phyloP scores from a whole-genome alignment of 1,284 basidiomycete species.

The Papiliotrema terrestris region DNA sequence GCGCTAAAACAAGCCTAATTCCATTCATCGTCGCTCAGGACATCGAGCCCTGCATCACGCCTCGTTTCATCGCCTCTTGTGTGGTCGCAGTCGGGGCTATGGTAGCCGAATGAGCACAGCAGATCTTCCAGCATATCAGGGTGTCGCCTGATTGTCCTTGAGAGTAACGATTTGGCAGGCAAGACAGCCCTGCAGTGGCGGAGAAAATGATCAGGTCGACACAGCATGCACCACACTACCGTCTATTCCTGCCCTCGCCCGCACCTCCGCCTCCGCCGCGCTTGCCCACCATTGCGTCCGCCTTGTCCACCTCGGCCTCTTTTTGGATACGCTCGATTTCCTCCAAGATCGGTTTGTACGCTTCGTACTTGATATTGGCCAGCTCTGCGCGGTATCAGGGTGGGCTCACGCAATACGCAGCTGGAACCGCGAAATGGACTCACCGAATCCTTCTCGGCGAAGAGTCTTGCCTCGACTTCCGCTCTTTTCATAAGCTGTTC shows the following conservation, averaged over 20 bases:
- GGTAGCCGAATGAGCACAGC: no score
- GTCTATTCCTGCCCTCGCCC: conserved; percentile 1
- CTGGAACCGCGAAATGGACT: conserved; percentile 50
- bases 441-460: conserved; percentile 70
- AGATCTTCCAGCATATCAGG: no score
- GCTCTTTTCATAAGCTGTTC: conserved; percentile 59
- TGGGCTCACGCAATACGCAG: not conserved
- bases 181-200: no score
- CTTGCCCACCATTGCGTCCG: conserved; percentile 62
- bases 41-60: no score
- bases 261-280: not conserved
- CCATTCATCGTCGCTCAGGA: no score
- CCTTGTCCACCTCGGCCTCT: conserved; percentile 65
- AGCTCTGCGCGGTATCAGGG: conserved; percentile 2
- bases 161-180: no score
- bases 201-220: no score
- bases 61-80: no score
- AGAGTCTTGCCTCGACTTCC: conserved; percentile 75
- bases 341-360: conserved; percentile 72
- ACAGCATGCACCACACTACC: not conserved
- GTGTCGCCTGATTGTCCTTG: no score
- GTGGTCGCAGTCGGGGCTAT: no score
- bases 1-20: no score
- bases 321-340: conserved; percentile 80
- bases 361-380: conserved; percentile 42